These are phyloP conservation scores for Cyberlindnera saturnus DNA, from an alignment of 805 yeast genomes.

Conservation along the genomic window DNA sequence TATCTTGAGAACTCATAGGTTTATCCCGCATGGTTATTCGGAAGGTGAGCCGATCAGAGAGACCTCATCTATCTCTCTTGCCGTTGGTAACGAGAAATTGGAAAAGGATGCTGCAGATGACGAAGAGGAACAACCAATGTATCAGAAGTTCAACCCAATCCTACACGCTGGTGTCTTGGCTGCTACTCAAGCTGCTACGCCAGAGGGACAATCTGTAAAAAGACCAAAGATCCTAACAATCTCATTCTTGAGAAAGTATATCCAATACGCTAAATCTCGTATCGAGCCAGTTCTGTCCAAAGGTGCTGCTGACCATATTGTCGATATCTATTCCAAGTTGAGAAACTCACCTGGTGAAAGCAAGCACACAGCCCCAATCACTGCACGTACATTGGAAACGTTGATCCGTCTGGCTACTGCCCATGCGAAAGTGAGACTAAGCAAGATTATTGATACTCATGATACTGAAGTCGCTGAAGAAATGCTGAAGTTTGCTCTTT, in stretches of 20 bases:
- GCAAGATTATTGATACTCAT: slow-evolving; percentile 60
- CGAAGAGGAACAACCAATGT: slow-evolving; percentile 41
- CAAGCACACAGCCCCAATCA: slow-evolving; percentile 84
- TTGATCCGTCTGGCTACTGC: slow-evolving; percentile 92
- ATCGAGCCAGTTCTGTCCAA: slow-evolving; percentile 73
- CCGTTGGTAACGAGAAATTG: slow-evolving; percentile 67
- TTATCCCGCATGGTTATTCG: slow-evolving; percentile 74
- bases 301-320: slow-evolving; percentile 75
- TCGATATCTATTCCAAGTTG: slow-evolving; percentile 69
- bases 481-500: slow-evolving; percentile 76
- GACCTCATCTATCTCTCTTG: slow-evolving; percentile 57
- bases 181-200: slow-evolving; percentile 27
- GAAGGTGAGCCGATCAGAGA: slow-evolving; percentile 96
- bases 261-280: slow-evolving; percentile 90
- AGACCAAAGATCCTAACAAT: slow-evolving; percentile 56
- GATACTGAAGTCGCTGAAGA: slow-evolving; percentile 88
- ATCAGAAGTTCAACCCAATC: slow-evolving; percentile 75
- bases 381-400: slow-evolving; percentile 97
- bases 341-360: slow-evolving; percentile 69
- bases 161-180: slow-evolving; percentile 72
- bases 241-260: slow-evolving; percentile 83
- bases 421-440: slow-evolving; percentile 91
- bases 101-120: slow-evolving; percentile 43
- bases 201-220: slow-evolving; percentile 22
- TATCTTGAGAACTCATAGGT: slow-evolving; percentile 90